phyloP scores from a whole-genome alignment of 2,329 filamentous ascomycete genomes.

The Penicillium corylophilum region DNA sequence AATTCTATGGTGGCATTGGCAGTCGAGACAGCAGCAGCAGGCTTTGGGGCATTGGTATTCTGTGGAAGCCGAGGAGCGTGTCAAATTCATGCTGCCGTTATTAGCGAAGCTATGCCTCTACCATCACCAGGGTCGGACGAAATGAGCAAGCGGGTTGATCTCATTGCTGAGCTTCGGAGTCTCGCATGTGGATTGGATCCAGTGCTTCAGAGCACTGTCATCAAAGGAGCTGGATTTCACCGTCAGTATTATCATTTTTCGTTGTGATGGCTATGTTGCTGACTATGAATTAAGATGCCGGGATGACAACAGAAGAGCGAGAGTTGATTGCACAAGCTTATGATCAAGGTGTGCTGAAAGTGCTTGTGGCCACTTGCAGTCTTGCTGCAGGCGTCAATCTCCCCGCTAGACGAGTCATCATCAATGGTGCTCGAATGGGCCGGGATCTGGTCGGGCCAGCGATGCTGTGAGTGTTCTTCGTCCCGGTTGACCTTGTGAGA shows the following conservation, averaged over 20 bases:
- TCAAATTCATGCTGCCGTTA: slow-evolving; percentile 66
- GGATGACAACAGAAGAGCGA: slow-evolving; percentile 70
- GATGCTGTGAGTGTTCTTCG: slow-evolving; percentile 57
- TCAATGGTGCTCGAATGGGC: slow-evolving; percentile 74
- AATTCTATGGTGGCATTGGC: slow-evolving; percentile 71
- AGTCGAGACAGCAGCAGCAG: slow-evolving; percentile 65
- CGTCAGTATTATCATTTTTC: slow-evolving; percentile 48
- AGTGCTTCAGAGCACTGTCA: slow-evolving; percentile 62
- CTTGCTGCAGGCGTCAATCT: slow-evolving; percentile 82
- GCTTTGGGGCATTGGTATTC: slow-evolving; percentile 72
- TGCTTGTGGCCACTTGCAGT: slow-evolving; percentile 75
- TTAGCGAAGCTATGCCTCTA: slow-evolving; percentile 65
- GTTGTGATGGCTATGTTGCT: slow-evolving; percentile 4
- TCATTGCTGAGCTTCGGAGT: slow-evolving; percentile 66
- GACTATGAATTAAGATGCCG: slow-evolving; percentile 39
- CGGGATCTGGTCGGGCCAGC: slow-evolving; percentile 73
- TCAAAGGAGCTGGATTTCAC: slow-evolving; percentile 71
- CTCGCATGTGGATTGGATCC: slow-evolving; percentile 66
- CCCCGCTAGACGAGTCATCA: slow-evolving; percentile 68
- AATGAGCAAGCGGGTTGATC: slow-evolving; percentile 60
- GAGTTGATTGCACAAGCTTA: slow-evolving; percentile 71
- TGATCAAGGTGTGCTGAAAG: slow-evolving; percentile 64
- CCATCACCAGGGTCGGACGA: slow-evolving; percentile 49
- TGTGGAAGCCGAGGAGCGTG: slow-evolving; percentile 67
- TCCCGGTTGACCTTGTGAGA: background rate